Conservation (phyloP, 2,329 filamentous ascomycete genomes). For the Penicillium hesseltinei region DNA sequence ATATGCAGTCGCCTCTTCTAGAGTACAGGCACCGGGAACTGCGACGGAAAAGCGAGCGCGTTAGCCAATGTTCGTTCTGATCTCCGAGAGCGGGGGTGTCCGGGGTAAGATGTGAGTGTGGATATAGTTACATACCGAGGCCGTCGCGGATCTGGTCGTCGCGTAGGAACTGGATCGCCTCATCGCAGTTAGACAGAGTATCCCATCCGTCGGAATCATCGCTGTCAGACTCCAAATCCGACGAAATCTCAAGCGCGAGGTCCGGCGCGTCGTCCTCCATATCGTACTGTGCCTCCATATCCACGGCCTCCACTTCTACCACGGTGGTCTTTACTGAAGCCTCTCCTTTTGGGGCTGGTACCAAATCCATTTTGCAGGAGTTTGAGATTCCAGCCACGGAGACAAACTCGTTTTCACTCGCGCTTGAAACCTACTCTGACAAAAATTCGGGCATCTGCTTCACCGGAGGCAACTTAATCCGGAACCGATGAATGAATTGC, state of each 20-base stretch:
- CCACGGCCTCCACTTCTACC: conserved; percentile 38
- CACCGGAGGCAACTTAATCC: conserved; percentile 33
- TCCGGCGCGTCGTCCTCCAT: conserved; percentile 27
- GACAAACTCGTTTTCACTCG: conserved; percentile 24
- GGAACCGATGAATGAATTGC: conserved; percentile 20
- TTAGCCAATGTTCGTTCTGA: conserved; percentile 18
- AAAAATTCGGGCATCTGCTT: conserved; percentile 29
- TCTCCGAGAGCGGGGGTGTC: conserved; percentile 22
- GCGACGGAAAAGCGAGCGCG: conserved; percentile 5
- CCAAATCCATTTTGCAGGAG: conserved; percentile 40
- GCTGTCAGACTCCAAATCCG: conserved; percentile 37
- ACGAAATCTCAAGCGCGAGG: conserved; percentile 33
- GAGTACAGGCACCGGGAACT: conserved; percentile 59
- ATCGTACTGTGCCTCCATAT: conserved; percentile 20
- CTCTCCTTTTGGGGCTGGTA: conserved; percentile 36
- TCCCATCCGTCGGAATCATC: conserved; percentile 54
- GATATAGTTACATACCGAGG: conserved; percentile 44
- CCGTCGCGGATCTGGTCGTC: conserved; percentile 51
- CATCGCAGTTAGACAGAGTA: conserved; percentile 63
- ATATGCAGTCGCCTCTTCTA: conserved; percentile 66
- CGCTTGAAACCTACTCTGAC: conserved; percentile 16
- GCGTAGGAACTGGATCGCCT: conserved; percentile 58
- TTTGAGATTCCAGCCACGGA: conserved; percentile 34
- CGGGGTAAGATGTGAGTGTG: conserved; percentile 15
- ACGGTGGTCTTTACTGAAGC: conserved; percentile 36